These are phyloP conservation scores for Stachybotrys echinatus DNA, from an alignment of 2,329 filamentous ascomycete species.

Conservation along the genomic window DNA sequence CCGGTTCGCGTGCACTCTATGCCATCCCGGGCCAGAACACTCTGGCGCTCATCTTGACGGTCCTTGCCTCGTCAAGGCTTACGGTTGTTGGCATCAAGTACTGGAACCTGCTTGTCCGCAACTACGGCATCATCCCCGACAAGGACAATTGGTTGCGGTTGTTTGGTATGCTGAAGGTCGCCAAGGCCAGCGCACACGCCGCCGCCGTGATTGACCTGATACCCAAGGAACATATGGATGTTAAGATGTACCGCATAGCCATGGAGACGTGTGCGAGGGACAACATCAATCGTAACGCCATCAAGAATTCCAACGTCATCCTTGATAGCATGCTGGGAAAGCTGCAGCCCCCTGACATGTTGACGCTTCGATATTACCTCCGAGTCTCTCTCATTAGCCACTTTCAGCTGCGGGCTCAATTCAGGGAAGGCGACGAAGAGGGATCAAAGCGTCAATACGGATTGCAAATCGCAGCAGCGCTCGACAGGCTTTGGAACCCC, in stretches of 20 bases:
- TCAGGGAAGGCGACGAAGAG: slow-evolving; percentile 21
- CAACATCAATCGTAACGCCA: slow-evolving; percentile 65
- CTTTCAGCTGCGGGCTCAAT: slow-evolving; percentile 28
- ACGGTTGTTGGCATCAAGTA: slow-evolving; percentile 65
- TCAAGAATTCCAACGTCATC: slow-evolving; percentile 60
- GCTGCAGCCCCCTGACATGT: slow-evolving; percentile 40
- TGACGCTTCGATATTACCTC: slow-evolving; percentile 50
- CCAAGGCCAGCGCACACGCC: slow-evolving; percentile 59
- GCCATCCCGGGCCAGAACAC: slow-evolving; percentile 47
- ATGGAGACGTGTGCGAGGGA: slow-evolving; percentile 72
- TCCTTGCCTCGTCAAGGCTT: slow-evolving; percentile 55
- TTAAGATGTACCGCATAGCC: slow-evolving; percentile 63
- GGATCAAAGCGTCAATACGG: slow-evolving; percentile 39
- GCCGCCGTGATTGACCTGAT: slow-evolving; percentile 54
- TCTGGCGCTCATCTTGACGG: slow-evolving; percentile 64
- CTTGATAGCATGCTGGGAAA: slow-evolving; percentile 55
- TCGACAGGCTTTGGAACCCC: slow-evolving; percentile 46
- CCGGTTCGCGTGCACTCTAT: slow-evolving; percentile 19
- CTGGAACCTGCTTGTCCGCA: slow-evolving; percentile 66
- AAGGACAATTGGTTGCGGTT: slow-evolving; percentile 63
- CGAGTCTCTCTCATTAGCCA: slow-evolving; percentile 46
- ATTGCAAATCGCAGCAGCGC: slow-evolving; percentile 42
- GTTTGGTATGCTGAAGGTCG: slow-evolving; percentile 60
- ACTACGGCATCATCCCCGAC: slow-evolving; percentile 65
- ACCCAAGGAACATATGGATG: slow-evolving; percentile 35